Percentiles rank a stretch among this genome's conserved stretches.
Conservation (phyloP, 179 eudicot genomes). For the Vitellaria paradoxa region DNA sequence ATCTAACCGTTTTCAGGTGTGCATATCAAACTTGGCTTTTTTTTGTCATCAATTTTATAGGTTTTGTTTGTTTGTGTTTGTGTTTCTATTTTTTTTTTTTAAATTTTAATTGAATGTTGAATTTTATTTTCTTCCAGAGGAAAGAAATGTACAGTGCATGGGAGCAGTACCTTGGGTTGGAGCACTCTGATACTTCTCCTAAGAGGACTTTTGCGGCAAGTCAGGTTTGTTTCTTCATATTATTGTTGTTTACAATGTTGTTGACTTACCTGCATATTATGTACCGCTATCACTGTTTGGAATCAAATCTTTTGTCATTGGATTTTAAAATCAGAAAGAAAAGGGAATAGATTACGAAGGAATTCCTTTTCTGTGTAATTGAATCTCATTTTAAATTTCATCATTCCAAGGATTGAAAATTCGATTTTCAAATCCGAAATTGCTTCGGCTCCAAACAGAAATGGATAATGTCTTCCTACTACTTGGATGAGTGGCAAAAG, state of each 20-base stretch:
- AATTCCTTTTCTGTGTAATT: no score
- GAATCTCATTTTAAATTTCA: no score
- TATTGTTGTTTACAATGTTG: no score
- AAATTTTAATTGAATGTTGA: neutral
- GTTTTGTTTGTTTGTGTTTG: neutral
- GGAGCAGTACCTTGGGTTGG: conserved; percentile 91
- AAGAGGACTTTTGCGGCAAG: conserved; percentile 59
- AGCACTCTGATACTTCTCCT: conserved; percentile 72
- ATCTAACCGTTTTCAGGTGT: conserved; percentile 71
- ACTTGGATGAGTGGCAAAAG: no score
- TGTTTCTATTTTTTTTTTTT: neutral
- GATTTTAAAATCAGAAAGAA: no score
- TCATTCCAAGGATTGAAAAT: no score
- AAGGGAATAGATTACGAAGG: no score
- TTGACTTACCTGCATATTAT: neutral
- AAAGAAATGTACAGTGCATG: conserved; percentile 85
- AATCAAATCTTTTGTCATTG: no score
- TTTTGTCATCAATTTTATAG: neutral
- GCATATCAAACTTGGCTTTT: neutral
- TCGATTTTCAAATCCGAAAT: no score
- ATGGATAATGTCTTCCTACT: neutral
- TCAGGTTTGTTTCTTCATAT: conserved; percentile 48
- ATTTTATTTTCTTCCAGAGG: conserved; percentile 36
- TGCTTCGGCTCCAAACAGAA: no score
- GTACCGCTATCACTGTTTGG: no score